Evolutionary conservation across 148 eudicot species (phyloP).

Genomic region (Vaccinium vitisidaea): DNA sequence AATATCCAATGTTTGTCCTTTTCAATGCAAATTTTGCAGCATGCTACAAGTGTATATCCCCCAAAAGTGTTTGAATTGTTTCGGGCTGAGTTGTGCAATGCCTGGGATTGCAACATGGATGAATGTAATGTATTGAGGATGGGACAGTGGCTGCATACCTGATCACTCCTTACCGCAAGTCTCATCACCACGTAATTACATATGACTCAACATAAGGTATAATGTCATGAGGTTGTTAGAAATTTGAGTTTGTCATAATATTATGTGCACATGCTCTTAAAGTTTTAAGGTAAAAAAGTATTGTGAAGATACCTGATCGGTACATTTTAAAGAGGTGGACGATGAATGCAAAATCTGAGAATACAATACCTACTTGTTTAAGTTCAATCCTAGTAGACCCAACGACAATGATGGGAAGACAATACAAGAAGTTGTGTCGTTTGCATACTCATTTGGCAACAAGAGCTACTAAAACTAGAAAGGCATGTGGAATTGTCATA

Average conservation of each 20-base stretch:
- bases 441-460: background rate
- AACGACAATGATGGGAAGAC: background rate
- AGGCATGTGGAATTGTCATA: background rate
- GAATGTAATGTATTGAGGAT: too few species aligned
- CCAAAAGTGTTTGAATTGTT: background rate
- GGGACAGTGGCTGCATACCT: too few species aligned
- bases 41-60: background rate
- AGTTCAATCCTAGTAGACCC: background rate
- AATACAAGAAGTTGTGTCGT: background rate
- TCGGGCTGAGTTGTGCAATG: background rate
- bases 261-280: background rate
- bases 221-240: too few species aligned
- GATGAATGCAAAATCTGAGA: background rate
- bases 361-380: background rate
- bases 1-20: background rate
- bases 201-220: too few species aligned
- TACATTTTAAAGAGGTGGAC: slow-evolving; percentile 5
- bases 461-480: background rate
- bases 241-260: too few species aligned
- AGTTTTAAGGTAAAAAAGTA: background rate
- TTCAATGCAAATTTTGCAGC: background rate
- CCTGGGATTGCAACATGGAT: background rate
- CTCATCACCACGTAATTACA: too few species aligned
- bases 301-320: background rate
- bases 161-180: too few species aligned